These are phyloP conservation scores for Paecilomyces sp. DNA, from an alignment of 2,329 filamentous ascomycete genomes.

Conservation along the genomic window DNA sequence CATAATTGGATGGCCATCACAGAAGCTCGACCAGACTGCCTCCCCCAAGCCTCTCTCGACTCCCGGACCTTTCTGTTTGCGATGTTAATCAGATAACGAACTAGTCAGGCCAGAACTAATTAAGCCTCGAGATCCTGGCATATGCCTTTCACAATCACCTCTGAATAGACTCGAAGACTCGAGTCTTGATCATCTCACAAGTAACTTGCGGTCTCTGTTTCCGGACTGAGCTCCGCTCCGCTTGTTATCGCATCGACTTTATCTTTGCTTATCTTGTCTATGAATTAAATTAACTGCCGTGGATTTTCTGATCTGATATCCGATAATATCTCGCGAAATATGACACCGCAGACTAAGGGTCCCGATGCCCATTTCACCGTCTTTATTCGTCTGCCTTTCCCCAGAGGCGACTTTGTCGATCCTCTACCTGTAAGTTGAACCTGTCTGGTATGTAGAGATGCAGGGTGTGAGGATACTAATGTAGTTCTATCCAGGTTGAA, in stretches of 20 bases:
- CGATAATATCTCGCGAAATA: background rate
- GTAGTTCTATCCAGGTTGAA: conserved; percentile 53
- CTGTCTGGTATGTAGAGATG: conserved; percentile 6
- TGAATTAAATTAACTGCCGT: background rate
- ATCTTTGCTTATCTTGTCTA: background rate
- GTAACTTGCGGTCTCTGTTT: background rate
- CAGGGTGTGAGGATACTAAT: background rate
- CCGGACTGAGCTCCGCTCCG: background rate
- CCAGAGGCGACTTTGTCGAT: conserved; percentile 80
- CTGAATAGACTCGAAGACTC: background rate
- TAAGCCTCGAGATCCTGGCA: background rate
- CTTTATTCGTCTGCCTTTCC: conserved; percentile 83
- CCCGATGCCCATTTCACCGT: conserved; percentile 51
- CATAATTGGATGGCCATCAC: background rate
- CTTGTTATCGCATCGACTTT: background rate
- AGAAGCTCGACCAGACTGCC: background rate
- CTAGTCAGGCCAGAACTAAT: background rate
- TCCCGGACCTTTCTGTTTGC: background rate
- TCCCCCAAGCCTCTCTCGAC: background rate
- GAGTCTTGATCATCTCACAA: background rate
- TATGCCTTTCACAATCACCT: background rate
- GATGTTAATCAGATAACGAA: background rate
- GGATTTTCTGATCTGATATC: background rate
- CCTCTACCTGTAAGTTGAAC: conserved; percentile 65
- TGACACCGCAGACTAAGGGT: background rate